These are phyloP conservation scores for Aspergillus sojae DNA, from an alignment of 2,329 filamentous ascomycete species.

Conservation along the genomic window DNA sequence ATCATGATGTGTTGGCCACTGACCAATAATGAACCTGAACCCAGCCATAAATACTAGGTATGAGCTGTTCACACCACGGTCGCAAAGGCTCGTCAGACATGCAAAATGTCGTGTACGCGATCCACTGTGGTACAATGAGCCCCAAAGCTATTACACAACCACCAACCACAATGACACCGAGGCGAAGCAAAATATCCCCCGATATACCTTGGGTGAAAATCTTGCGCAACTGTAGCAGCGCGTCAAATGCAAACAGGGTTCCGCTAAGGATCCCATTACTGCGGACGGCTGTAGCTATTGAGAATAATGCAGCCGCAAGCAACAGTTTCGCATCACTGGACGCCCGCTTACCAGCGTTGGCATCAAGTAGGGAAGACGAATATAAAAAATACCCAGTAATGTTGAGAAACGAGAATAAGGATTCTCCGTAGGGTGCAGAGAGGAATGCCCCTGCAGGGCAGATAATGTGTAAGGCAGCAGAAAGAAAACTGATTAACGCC, in stretches of 20 bases:
- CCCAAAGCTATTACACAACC: slow-evolving; percentile 70
- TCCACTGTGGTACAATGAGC: slow-evolving; percentile 69
- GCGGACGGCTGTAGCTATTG: slow-evolving; percentile 71
- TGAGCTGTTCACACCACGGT: slow-evolving; percentile 72
- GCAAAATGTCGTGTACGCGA: slow-evolving; percentile 77
- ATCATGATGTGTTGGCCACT: slow-evolving; percentile 31
- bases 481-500: slow-evolving; percentile 54
- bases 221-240: slow-evolving; percentile 45
- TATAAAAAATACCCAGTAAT: slow-evolving; percentile 75
- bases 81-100: slow-evolving; percentile 43
- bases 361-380: slow-evolving; percentile 48
- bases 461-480: slow-evolving; percentile 75
- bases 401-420: slow-evolving; percentile 74
- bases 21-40: slow-evolving; percentile 92
- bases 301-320: slow-evolving; percentile 69
- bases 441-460: slow-evolving; percentile 90
- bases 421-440: slow-evolving; percentile 82
- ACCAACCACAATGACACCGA: slow-evolving; percentile 64
- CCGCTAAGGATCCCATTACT: slow-evolving; percentile 88
- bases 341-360: slow-evolving; percentile 28
- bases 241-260: slow-evolving; percentile 70
- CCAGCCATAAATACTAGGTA: slow-evolving; percentile 89
- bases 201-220: slow-evolving; percentile 43
- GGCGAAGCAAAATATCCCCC: slow-evolving; percentile 51
- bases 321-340: slow-evolving; percentile 56